Base-by-base conservation (phyloP, 192 early-diverging fungal species). In the Linnemannia exigua region DNA sequence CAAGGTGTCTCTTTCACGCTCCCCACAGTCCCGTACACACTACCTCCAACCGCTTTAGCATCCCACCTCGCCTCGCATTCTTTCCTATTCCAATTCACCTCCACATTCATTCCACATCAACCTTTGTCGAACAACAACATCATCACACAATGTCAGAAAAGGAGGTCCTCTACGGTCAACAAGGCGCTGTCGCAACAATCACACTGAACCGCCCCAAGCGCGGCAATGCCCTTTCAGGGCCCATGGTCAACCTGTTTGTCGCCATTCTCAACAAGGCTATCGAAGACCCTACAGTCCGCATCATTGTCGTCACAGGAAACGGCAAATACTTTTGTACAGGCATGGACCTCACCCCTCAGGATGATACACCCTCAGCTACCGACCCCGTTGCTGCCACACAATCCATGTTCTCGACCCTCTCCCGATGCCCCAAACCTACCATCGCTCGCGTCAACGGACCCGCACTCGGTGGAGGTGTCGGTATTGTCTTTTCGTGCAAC, bases 291-390 rank as follows among this genome's bases (percentile, higher is more conserved):
- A 41, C 76, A 6, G 83, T 93, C 17, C 88, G 92, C 41, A 87
- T 93, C 25, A 79, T 94, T 37, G 77, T 94, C 25, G 75, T 94
- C 58, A 92, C 93, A 6, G 93, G 91, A 7, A 82, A 88, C 37
- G 93, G 93, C 33, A 92, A 92, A 44, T 94, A 89, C 70, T 94
- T 94, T 85, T 93, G 92, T 69, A 91, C 92, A 14, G 93, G 93
- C 33, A 92, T 94, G 90, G 91, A 93, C 77, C 87, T 94, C 52
- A 85, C 87, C 12, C 46, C 72, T 11, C 76, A 87, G 44, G 82
- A 79, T n/a, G 50, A 81, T 33, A 77, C 87, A 15, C 75, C 81
- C 15, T 79, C 76, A 20, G 66, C 74, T 3, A 38, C 70, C 16
- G 72, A 89, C 20, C 71, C 80, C n/a, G 78, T 84, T 28, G 70